A percentile compares a stretch with the other conserved stretches of the same genome.
Conservation (phyloP, 2,329 filamentous ascomycete species). For the Aureobasidium sp. region DNA sequence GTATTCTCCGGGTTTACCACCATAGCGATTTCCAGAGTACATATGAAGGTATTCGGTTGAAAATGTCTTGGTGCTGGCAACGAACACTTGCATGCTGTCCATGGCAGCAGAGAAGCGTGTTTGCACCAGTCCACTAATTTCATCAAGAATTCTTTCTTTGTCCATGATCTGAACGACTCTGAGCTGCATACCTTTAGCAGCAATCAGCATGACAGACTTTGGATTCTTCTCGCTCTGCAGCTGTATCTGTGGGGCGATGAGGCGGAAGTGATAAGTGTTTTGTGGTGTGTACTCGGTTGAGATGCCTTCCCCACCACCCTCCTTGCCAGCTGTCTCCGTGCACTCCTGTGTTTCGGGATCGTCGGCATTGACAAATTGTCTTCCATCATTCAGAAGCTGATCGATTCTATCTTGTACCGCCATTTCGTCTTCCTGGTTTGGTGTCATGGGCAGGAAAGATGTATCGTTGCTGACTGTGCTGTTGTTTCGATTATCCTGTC, state of each 20-base stretch:
- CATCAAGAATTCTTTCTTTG: conserved; percentile 83
- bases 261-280: conserved; percentile 87
- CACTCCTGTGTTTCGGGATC: conserved; percentile 40
- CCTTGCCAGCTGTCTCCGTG: conserved; percentile 26
- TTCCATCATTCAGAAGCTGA: conserved; percentile 76
- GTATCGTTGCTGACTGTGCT: conserved; percentile 3
- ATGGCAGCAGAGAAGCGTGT: conserved; percentile 89
- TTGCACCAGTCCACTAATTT: conserved; percentile 91
- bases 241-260: conserved; percentile 97
- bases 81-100: conserved; percentile 97
- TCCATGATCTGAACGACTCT: conserved; percentile 98
- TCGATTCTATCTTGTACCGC: conserved; percentile 80
- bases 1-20: conserved; percentile 71
- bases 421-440: conserved; percentile 52
- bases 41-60: conserved; percentile 76
- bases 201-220: conserved; percentile 93
- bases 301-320: conserved; percentile 61
- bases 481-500: not conserved
- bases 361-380: conserved; percentile 70
- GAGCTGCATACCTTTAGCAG: conserved; percentile 94
- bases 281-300: conserved; percentile 82
- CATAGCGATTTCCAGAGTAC: conserved; percentile 92
- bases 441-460: conserved; percentile 24
- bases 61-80: conserved; percentile 89
- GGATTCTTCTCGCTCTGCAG: conserved; percentile 97